These are phyloP conservation scores for Dissophora globulifera DNA, from an alignment of 192 early-diverging fungal genomes.

Conservation along the genomic window DNA sequence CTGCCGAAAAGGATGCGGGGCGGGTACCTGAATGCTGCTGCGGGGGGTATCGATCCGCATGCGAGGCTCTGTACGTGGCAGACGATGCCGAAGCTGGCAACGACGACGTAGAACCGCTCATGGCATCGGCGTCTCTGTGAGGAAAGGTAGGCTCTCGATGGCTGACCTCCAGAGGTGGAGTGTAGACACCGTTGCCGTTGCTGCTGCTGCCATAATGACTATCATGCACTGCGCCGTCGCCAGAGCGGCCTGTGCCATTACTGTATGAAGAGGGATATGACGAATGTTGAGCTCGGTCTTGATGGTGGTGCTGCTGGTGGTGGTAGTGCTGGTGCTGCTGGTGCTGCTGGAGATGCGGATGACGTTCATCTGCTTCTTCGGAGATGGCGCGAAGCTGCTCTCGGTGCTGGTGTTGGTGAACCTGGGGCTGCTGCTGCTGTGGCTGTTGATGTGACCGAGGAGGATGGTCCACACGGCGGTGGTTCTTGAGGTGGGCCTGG, in stretches of 20 bases:
- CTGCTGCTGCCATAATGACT: background rate
- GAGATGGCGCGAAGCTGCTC: slow-evolving; percentile 35
- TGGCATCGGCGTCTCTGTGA: background rate
- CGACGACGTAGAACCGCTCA: slow-evolving; percentile 1
- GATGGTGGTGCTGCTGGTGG: background rate
- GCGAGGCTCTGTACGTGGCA: slow-evolving; percentile 7
- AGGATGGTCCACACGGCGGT: background rate
- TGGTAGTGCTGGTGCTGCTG: background rate
- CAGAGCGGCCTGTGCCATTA: background rate
- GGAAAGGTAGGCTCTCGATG: slow-evolving; percentile 2
- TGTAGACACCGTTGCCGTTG: background rate
- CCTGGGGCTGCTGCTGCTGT: background rate
- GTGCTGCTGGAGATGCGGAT: background rate
- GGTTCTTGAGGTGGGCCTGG: background rate
- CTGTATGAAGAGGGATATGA: background rate
- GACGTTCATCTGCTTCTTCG: slow-evolving; percentile 17
- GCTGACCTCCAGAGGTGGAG: slow-evolving; percentile 1
- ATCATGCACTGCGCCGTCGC: background rate
- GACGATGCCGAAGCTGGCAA: slow-evolving; percentile 4
- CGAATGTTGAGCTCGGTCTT: background rate
- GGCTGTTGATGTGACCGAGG: background rate
- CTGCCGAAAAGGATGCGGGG: slow-evolving; percentile 32
- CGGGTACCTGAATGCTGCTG: slow-evolving; percentile 4
- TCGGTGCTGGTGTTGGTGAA: background rate
- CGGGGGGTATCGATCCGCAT: slow-evolving; percentile 19